Conservation (phyloP, 2,329 filamentous ascomycete species). For the Epichloe amarillans region DNA sequence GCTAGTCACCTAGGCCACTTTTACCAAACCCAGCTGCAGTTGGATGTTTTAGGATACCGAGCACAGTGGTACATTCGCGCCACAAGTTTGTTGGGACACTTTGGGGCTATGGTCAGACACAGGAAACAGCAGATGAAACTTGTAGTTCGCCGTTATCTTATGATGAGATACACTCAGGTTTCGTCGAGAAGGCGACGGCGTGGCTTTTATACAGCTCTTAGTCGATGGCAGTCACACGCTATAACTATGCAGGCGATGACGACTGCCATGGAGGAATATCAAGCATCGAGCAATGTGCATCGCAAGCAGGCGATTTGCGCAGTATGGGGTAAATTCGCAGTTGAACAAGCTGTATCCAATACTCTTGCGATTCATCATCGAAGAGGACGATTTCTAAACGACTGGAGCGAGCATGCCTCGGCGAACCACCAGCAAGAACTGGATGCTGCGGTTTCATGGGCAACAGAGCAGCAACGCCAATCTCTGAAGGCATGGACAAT, state of each 20-base stretch:
- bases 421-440: conserved; percentile 13
- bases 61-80: conserved; percentile 19
- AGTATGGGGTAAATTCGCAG: conserved; percentile 11
- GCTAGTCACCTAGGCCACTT: not conserved
- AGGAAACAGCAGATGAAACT: conserved; percentile 16
- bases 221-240: conserved; percentile 16
- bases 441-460: conserved; percentile 20
- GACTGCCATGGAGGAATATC: conserved; percentile 9
- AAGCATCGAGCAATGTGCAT: conserved; percentile 4
- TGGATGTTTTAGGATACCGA: conserved; percentile 12
- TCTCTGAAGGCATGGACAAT: conserved; percentile 25
- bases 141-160: conserved; percentile 19
- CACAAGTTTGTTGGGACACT: conserved; percentile 14
- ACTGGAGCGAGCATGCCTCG: conserved; percentile 8
- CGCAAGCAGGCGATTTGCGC: conserved; percentile 7
- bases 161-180: conserved; percentile 21
- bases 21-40: conserved; percentile 4
- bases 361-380: not conserved
- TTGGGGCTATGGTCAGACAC: conserved; percentile 14
- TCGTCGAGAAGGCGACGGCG: conserved; percentile 20
- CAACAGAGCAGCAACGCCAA: conserved; percentile 18
- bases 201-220: conserved; percentile 19
- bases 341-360: not conserved
- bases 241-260: conserved; percentile 5
- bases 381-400: conserved; percentile 8